Conservation (phyloP, 1,284 basidiomycete species). For the Ceratobasidium sp. region DNA sequence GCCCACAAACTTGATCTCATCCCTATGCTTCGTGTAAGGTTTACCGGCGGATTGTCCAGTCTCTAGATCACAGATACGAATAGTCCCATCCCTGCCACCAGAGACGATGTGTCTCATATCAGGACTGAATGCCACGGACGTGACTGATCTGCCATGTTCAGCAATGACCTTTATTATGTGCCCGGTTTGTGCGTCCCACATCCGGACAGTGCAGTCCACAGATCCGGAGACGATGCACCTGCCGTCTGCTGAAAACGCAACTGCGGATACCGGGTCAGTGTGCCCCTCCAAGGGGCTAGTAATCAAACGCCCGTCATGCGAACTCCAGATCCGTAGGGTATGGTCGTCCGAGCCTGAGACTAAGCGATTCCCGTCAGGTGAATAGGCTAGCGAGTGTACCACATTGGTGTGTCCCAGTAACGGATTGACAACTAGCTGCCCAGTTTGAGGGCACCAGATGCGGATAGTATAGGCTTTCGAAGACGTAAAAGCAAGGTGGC, state of each 20-base stretch:
- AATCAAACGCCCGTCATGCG: not conserved
- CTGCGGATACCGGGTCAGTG: not conserved
- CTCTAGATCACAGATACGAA: slow-evolving; percentile 43
- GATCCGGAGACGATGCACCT: not conserved
- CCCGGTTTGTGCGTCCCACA: not conserved
- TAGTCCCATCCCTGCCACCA: slow-evolving; percentile 40
- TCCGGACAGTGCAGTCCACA: not conserved
- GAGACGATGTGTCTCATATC: slow-evolving; percentile 25
- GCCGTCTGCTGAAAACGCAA: not conserved
- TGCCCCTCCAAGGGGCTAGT: not conserved
- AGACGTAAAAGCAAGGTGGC: slow-evolving; percentile 26
- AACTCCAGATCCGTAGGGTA: slow-evolving; percentile 2
- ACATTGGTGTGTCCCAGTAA: not conserved
- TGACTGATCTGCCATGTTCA: slow-evolving; percentile 1
- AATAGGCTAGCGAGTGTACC: not conserved
- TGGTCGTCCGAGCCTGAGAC: not conserved
- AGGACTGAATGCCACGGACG: not conserved
- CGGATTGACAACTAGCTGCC: not conserved
- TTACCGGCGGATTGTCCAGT: too few species aligned
- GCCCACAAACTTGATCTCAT: too few species aligned
- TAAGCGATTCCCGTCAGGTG: slow-evolving; percentile 1
- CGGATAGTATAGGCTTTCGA: slow-evolving; percentile 13
- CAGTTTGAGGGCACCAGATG: slow-evolving; percentile 33
- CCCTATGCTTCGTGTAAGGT: too few species aligned
- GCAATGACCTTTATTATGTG: not conserved